Evolutionary conservation across 371 early-diverging fungal species (phyloP).

Genomic region (Mucor plumbeus): DNA sequence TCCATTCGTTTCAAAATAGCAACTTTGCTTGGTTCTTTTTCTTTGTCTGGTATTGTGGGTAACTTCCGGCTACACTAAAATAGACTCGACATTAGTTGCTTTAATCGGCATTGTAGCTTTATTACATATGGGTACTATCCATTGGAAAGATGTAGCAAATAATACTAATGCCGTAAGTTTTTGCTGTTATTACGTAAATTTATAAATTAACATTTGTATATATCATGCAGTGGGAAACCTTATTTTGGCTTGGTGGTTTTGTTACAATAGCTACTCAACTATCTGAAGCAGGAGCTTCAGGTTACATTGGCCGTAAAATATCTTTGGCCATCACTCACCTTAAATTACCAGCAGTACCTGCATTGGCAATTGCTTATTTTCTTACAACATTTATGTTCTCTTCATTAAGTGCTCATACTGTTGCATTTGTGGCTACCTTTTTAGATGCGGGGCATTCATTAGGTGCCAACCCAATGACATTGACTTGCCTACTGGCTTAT

Average conservation of each 20-base stretch:
- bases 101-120: constrained; percentile 63
- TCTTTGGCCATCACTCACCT: constrained; percentile 43
- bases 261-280: constrained; percentile 79
- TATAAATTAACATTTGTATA: not conserved
- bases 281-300: constrained; percentile 67
- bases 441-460: constrained; percentile 73
- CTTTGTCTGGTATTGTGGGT: constrained; percentile 73
- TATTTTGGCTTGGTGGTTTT: constrained; percentile 83
- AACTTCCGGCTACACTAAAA: constrained; percentile 59
- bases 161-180: constrained; percentile 68
- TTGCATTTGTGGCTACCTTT: constrained; percentile 77
- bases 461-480: constrained; percentile 60
- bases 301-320: constrained; percentile 64
- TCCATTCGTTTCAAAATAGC: constrained; percentile 25
- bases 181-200: not conserved
- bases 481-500: constrained; percentile 66
- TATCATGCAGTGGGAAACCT: constrained; percentile 71
- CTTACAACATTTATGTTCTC: constrained; percentile 77
- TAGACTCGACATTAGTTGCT: constrained; percentile 76
- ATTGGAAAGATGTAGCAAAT: constrained; percentile 73
- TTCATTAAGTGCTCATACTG: constrained; percentile 67
- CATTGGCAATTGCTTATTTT: constrained; percentile 70
- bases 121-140: constrained; percentile 62
- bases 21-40: constrained; percentile 59
- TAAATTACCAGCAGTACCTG: constrained; percentile 44